Base-by-base conservation (phyloP, 805 yeast genomes). In the Naumovozyma dairenensis region DNA sequence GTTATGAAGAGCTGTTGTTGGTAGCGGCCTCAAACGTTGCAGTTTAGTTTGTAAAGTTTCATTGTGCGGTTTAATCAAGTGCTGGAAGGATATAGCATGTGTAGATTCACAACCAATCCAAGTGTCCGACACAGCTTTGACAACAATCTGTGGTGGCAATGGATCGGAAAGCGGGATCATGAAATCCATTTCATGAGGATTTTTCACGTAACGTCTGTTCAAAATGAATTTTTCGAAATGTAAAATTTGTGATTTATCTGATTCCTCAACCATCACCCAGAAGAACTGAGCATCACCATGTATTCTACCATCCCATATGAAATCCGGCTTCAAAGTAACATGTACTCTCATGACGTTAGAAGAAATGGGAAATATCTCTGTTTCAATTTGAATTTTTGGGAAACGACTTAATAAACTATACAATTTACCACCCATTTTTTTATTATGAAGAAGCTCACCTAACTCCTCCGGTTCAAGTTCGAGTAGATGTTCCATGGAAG, bases 91-190 rank as follows among this genome's bases (percentile, higher is more conserved):
- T 10, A 93, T 75, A 0, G 86, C 69, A 39, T 76, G 80, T 0
- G 68, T 65, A 0, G 82, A 63, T 48, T 85, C 96, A 2, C 87
- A 71, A 0, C 96, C 96, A 14, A 85, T 69, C 96, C 96, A 93
- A 1, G 72, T 59, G 49, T 92, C 97, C 4, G 94, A 83, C 4
- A 84, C 59, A 1, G 80, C 79, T 33, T 86, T 68, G 3, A 89
- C 76, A 5, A 84, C 72, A 21, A 92, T 70, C 54, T 92, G 97
- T 0, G 89, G 77, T 0, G 96, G 96, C n/a, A 79, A 58, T 2
- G 95, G 95, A 47, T 84, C 94, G 3, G 80, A 65, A 34, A 87
- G 59, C 0, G 98, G 98, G 28, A 92, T 81, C 78, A 93, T 85
- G 48, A 89, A 85, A 47, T 89, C 96, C 65, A 87, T 63, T 46